These are phyloP conservation scores for Amaranthus tricolor DNA, from an alignment of 179 eudicot genomes.

Conservation along the genomic window DNA sequence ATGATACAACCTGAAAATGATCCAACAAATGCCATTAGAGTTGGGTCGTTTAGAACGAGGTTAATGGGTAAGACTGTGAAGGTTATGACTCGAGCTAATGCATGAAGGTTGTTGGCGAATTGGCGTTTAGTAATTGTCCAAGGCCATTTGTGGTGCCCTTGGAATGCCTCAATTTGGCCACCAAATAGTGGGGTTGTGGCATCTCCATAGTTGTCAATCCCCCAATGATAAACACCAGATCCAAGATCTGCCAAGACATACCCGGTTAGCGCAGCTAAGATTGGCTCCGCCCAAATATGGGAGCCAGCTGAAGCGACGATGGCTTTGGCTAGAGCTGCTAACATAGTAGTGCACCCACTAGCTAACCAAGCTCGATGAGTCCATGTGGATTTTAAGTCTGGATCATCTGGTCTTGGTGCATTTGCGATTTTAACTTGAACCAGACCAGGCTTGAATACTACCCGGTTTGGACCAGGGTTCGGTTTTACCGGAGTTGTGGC, in stretches of 20 bases:
- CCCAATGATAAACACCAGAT: conserved; percentile 93
- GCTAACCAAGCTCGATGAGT: conserved; percentile 77
- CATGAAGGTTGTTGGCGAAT: conserved; percentile 72
- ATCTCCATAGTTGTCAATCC: conserved; percentile 76
- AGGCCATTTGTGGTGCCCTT: conserved; percentile 84
- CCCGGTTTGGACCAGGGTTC: conserved; percentile 8
- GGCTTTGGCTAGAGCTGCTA: conserved; percentile 55
- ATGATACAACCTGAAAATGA: conserved; percentile 62
- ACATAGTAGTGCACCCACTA: conserved; percentile 63
- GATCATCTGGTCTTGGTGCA: conserved; percentile 40
- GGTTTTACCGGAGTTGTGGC: conserved; percentile 30
- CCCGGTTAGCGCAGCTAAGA: conserved; percentile 52
- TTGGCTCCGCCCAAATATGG: conserved; percentile 55
- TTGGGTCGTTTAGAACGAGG: conserved; percentile 41
- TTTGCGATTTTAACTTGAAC: neutral
- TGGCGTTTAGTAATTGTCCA: conserved; percentile 73
- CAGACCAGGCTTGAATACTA: conserved; percentile 16
- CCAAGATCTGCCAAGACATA: conserved; percentile 82
- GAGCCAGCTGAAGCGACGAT: conserved; percentile 31
- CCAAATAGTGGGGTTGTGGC: conserved; percentile 68
- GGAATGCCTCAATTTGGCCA: conserved; percentile 76
- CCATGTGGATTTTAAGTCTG: conserved; percentile 55
- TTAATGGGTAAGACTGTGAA: conserved; percentile 58
- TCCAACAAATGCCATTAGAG: conserved; percentile 48
- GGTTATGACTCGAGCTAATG: conserved; percentile 53